Evolutionary conservation across 805 yeast species (phyloP), one percentile per base, ranked within the genome.

Genomic region (Dipodascopsis tothii): DNA sequence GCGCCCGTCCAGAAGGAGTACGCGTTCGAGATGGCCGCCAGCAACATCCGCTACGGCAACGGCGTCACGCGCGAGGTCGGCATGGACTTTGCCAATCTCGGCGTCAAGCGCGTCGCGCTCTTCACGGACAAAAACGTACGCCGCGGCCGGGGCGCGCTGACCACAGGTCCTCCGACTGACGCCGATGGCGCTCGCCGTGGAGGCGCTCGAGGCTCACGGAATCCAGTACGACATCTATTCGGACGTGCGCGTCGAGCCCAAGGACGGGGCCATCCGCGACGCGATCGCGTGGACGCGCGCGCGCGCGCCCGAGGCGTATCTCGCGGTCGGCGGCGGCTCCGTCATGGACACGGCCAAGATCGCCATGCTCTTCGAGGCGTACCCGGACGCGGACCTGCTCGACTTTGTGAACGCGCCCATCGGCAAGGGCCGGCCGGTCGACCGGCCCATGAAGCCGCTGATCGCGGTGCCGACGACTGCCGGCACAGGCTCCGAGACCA

Each of bases 331-430:
- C 21, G 73, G 73, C 37, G 73, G 73, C 21, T 67, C 72, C 3
- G 72, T 68, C n/a, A 70, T 69, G 58, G 73, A 69, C 45, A 66
- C 69, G 16, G 70, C 72, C 45, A 69, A 69, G 54, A 62, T 69
- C 39, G 70, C 73, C 25, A 62, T 65, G 42, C 56, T 69, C 42
- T 66, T 66, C 52, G 68, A 67, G 44, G 56, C 58, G 34, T 68
- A 68, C 45, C 68, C 69, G 16, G 64, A 67, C 28, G 65, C 66
- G 21, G 66, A 64, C 11, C 59, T 69, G 39, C 55, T 64, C 37
- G 72, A 69, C 54, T 69, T 69, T 52, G 69, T 68, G 44, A 68
- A 68, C 55, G 67, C 69, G 7, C 69, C 69, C 14, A 48, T 65
- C 16, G 69, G 69, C 14, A 61, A 61, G 41, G 69, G 67, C 2